phyloP scores from a whole-genome alignment of 305 asterid genomes.

The Withania somnifera region DNA sequence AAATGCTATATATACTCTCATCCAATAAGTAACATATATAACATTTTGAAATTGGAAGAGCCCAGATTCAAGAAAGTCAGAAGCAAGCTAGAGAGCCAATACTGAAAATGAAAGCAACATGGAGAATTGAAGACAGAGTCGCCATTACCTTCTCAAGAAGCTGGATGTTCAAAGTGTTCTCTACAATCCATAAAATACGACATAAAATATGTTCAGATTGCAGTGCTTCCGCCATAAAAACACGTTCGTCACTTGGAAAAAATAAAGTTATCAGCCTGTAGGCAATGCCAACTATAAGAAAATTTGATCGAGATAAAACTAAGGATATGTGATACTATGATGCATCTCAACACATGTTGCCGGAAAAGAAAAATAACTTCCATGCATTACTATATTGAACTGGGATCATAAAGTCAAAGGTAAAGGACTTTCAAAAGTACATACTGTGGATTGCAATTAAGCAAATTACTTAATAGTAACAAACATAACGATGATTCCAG shows the following conservation, averaged over 20 bases:
- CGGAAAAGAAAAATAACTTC: neutral
- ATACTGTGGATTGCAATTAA: neutral
- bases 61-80: neutral
- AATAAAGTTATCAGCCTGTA: constrained; percentile 63
- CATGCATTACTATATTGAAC: neutral
- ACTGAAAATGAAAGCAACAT: constrained; percentile 5
- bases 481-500: neutral
- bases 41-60: neutral
- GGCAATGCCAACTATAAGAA: constrained; percentile 17
- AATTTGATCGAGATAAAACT: constrained; percentile 3
- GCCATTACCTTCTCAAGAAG: constrained; percentile 66
- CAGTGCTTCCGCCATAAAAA: constrained; percentile 61
- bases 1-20: neutral
- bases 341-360: neutral
- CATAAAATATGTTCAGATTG: constrained; percentile 49
- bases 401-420: neutral
- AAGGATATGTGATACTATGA: neutral
- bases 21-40: neutral
- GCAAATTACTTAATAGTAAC: neutral
- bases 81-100: neutral
- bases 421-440: neutral
- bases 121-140: constrained; percentile 5
- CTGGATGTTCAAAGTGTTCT: constrained; percentile 64
- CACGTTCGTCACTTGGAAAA: constrained; percentile 60
- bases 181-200: constrained; percentile 80